phyloP scores from a whole-genome alignment of 192 early-diverging fungal genomes.

The Backusella luteola region DNA sequence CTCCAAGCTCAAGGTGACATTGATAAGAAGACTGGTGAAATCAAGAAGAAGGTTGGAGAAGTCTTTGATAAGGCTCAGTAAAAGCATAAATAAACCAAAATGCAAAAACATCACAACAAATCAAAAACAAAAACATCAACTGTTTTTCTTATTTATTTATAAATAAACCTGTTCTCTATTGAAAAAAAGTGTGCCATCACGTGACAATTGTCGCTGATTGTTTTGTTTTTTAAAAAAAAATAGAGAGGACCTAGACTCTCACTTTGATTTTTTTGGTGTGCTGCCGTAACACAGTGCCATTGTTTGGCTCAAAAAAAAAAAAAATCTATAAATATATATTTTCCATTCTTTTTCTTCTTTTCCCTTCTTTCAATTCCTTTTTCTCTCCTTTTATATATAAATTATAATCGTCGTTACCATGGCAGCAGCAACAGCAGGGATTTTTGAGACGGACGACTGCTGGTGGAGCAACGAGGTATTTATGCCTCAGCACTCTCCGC shows the following conservation, averaged over 20 bases:
- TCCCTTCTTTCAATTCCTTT: conserved; percentile 1
- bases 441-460: conserved; percentile 6
- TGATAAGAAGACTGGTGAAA: conserved; percentile 32
- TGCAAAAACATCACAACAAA: conserved; percentile 2
- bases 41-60: conserved; percentile 41
- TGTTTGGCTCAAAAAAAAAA: conserved; percentile 2
- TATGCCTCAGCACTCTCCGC: background rate
- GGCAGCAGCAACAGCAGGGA: background rate
- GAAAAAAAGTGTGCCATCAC: background rate
- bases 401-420: background rate
- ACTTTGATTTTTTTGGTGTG: background rate
- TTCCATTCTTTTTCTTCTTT: conserved; percentile 1
- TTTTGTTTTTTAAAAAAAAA: background rate
- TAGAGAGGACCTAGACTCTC: background rate
- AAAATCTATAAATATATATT: background rate
- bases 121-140: background rate
- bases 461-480: conserved; percentile 32
- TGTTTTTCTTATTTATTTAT: background rate
- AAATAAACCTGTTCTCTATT: background rate
- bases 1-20: conserved; percentile 46
- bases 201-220: background rate
- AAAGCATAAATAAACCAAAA: background rate
- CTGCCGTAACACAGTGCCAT: background rate
- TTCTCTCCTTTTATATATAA: background rate
- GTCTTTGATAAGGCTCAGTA: conserved; percentile 11